Evolutionary conservation across 257 asterid genomes (phyloP).

Genomic region (Oldenlandia corymbosa): DNA sequence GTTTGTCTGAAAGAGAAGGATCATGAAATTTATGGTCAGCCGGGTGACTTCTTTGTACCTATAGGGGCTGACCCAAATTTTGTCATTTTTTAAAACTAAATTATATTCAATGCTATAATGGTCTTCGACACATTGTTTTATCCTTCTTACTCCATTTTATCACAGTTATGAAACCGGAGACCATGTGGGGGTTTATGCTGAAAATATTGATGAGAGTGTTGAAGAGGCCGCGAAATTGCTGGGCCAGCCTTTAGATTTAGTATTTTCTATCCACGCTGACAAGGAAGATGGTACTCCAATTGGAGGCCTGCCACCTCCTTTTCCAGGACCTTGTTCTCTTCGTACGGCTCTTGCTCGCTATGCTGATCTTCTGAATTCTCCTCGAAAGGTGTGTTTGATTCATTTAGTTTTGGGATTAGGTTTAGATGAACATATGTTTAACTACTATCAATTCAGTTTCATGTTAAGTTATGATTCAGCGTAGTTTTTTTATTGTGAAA

Average conservation of each 20-base stretch:
- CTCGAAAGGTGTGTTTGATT: conserved; percentile 44
- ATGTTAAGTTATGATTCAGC: conserved; percentile 8
- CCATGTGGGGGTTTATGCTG: conserved; percentile 71
- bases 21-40: not conserved
- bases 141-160: conserved; percentile 7
- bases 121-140: not conserved
- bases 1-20: not conserved
- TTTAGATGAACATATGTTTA: not conserved
- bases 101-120: not conserved
- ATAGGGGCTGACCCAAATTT: not conserved
- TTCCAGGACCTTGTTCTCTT: conserved; percentile 73
- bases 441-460: not conserved
- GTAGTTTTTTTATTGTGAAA: not conserved
- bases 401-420: not conserved
- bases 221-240: conserved; percentile 60
- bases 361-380: conserved; percentile 71
- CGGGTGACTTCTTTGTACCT: not conserved
- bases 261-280: conserved; percentile 55
- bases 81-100: not conserved
- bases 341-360: conserved; percentile 56
- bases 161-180: conserved; percentile 76
- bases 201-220: conserved; percentile 54
- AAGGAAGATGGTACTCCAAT: conserved; percentile 60
- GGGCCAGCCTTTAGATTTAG: conserved; percentile 46
- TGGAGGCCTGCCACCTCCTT: conserved; percentile 70